Evolutionary conservation across 768 basidiomycete species (phyloP).

Genomic region (Kondoa malvinella): DNA sequence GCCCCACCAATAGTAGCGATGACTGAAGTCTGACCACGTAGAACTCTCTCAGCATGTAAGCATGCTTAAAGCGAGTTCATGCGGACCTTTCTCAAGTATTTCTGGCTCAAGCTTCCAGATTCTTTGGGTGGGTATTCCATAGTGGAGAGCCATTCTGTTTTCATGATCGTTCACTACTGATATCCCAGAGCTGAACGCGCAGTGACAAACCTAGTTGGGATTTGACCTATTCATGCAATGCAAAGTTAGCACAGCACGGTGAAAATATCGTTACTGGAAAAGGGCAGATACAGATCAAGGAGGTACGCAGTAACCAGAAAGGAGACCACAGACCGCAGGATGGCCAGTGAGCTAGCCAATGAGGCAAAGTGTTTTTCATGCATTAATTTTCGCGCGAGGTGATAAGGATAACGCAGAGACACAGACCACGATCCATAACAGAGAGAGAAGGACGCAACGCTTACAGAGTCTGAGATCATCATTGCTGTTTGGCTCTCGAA

Average conservation of each 20-base stretch:
- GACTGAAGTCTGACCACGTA: conserved; percentile 63
- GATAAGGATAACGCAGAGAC: background rate
- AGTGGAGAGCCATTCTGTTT: background rate
- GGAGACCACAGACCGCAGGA: background rate
- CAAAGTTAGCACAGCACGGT: background rate
- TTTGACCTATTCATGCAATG: conserved; percentile 4
- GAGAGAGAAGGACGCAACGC: background rate
- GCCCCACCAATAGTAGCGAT: conserved; percentile 87
- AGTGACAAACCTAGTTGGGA: background rate
- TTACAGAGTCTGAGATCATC: conserved; percentile 1
- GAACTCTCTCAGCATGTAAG: background rate
- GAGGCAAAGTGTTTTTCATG: background rate
- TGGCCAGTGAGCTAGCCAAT: background rate
- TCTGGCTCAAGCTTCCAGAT: background rate
- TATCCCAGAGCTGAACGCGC: background rate
- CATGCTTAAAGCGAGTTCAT: background rate
- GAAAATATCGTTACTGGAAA: background rate
- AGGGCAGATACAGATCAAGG: too few species aligned
- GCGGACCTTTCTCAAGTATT: background rate
- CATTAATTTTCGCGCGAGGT: background rate
- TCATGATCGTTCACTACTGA: background rate
- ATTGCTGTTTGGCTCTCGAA: background rate
- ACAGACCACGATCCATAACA: background rate
- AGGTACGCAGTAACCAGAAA: too few species aligned
- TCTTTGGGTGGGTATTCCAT: background rate